Conservation (phyloP, 2,329 filamentous ascomycete species). For the Calonectria fujianensis region DNA sequence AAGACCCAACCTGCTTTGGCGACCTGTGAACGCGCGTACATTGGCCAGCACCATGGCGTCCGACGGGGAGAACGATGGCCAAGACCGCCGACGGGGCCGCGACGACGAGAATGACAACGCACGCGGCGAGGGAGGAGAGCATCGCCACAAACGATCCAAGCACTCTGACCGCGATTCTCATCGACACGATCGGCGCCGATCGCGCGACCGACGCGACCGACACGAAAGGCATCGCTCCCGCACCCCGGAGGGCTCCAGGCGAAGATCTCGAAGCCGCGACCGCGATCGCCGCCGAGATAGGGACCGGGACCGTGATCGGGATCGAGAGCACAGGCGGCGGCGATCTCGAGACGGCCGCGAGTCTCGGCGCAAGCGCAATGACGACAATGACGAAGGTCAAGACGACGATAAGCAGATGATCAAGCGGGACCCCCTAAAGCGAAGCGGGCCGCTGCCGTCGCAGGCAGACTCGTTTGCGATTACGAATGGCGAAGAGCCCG, state of each 20-base stretch:
- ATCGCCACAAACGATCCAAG: conserved; percentile 51
- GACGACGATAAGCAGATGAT: conserved; percentile 50
- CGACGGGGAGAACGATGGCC: conserved; percentile 49
- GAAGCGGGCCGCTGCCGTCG: conserved; percentile 73
- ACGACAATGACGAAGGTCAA: conserved; percentile 42
- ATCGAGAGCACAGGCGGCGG: conserved; percentile 53
- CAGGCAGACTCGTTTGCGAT: conserved; percentile 77
- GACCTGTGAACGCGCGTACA: not conserved
- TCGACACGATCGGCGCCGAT: conserved; percentile 54
- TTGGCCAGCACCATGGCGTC: conserved; percentile 52
- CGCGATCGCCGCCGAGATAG: conserved; percentile 45
- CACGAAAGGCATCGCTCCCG: conserved; percentile 58
- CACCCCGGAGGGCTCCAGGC: conserved; percentile 56
- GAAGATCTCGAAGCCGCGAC: conserved; percentile 55
- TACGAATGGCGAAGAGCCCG: conserved; percentile 67
- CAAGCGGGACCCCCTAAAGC: conserved; percentile 54
- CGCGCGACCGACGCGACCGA: conserved; percentile 55
- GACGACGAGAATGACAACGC: conserved; percentile 46
- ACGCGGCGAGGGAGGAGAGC: conserved; percentile 42
- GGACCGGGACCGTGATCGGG: conserved; percentile 47
- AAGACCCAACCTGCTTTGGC: not conserved
- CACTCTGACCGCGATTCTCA: conserved; percentile 50
- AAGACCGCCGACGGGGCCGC: conserved; percentile 44
- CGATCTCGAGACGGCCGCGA: conserved; percentile 59
- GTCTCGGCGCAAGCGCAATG: conserved; percentile 52